These are phyloP conservation scores for Tardiomyces blankii DNA, from an alignment of 1,139 yeast genomes.

Conservation along the genomic window DNA sequence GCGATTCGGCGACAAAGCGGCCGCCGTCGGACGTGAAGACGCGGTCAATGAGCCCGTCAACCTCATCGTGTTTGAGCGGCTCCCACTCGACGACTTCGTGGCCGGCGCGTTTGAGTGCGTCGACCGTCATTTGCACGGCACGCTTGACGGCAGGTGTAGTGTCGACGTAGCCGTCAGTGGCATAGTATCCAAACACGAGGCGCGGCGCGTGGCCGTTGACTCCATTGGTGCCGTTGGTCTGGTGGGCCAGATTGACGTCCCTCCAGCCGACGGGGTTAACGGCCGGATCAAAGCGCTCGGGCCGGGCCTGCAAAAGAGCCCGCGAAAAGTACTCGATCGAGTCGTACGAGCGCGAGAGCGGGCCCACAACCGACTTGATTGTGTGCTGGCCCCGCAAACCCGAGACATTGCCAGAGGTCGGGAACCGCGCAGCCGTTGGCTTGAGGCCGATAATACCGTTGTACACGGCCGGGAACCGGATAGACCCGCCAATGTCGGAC, in stretches of 20 bases:
- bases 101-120: constrained; percentile 24
- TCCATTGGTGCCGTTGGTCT: background rate
- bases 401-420: constrained; percentile 26
- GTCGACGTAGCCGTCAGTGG: constrained; percentile 21
- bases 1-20: constrained; percentile 4
- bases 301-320: constrained; percentile 31
- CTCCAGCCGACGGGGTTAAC: constrained; percentile 37
- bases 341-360: constrained; percentile 1
- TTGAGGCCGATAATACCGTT: constrained; percentile 41
- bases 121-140: constrained; percentile 25
- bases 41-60: constrained; percentile 6
- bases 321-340: constrained; percentile 2
- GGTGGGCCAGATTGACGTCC: constrained; percentile 8
- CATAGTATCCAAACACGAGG: constrained; percentile 11
- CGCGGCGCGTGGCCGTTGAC: constrained; percentile 11
- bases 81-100: constrained; percentile 36
- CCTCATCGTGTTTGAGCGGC: constrained; percentile 26
- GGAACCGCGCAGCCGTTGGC: constrained; percentile 39
- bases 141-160: constrained; percentile 29
- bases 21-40: constrained; percentile 15
- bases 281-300: constrained; percentile 37
- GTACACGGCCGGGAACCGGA: constrained; percentile 44
- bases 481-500: constrained; percentile 54
- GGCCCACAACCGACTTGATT: constrained; percentile 4
- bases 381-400: constrained; percentile 7